Conservation (phyloP, 78 protist species). For the Dictyostelium intermedium region DNA sequence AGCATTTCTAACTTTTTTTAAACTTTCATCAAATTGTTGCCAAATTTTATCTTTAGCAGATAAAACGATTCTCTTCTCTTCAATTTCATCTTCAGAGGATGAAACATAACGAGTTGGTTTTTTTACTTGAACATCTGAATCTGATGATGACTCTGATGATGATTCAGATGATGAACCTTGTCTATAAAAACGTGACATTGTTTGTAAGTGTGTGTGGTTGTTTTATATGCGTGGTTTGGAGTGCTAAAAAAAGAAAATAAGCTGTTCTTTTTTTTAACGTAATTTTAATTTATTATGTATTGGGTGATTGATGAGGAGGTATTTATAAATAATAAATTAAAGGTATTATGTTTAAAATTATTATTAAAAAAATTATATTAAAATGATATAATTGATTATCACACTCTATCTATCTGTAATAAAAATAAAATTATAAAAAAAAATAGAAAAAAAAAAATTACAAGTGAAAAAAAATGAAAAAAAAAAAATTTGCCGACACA, state of each 20-base stretch:
- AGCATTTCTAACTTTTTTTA: slow-evolving; percentile 37
- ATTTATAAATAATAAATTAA: too few relatives aligned
- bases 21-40: slow-evolving; percentile 46
- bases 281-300: too few relatives aligned
- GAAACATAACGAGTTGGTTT: slow-evolving; percentile 8
- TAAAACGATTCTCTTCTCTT: slow-evolving; percentile 71
- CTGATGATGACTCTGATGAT: slow-evolving; percentile 38
- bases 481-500: not conserved
- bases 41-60: slow-evolving; percentile 61
- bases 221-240: not conserved
- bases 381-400: not conserved
- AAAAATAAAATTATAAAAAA: not conserved
- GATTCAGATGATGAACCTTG: slow-evolving; percentile 53
- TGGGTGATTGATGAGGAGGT: not conserved
- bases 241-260: too few relatives aligned
- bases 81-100: slow-evolving; percentile 74
- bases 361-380: too few relatives aligned
- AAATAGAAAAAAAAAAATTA: not conserved
- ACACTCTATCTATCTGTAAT: not conserved
- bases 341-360: not conserved
- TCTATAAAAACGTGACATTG: slow-evolving; percentile 67
- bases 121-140: slow-evolving; percentile 52
- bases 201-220: not conserved
- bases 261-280: not conserved
- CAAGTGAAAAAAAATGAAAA: not conserved